A percentile compares a stretch with the other conserved stretches of the same genome.
These are phyloP conservation scores for Aschersonia sp. DNA, from an alignment of 2,329 filamentous ascomycete genomes.

Conservation along the genomic window DNA sequence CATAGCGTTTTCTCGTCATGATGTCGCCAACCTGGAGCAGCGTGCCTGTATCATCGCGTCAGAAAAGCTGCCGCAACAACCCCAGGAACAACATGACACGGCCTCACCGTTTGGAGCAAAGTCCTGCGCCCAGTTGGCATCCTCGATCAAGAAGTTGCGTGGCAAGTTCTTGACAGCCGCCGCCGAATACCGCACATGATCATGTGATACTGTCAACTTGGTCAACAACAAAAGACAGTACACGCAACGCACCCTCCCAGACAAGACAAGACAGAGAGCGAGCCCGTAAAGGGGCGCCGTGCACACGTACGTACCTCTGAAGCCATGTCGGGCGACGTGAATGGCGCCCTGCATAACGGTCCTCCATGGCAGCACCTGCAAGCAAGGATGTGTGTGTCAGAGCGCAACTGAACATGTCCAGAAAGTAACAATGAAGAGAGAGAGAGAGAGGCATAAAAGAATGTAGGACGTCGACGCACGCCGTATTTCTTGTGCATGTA, in stretches of 20 bases:
- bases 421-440: background rate
- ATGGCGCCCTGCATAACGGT: conserved; percentile 61
- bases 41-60: conserved; percentile 26
- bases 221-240: too few species aligned
- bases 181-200: conserved; percentile 61
- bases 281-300: background rate
- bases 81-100: background rate
- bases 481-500: conserved; percentile 63
- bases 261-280: too few species aligned
- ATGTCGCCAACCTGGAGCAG: conserved; percentile 57
- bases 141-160: conserved; percentile 52
- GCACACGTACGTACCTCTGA: conserved; percentile 24
- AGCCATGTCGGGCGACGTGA: conserved; percentile 58
- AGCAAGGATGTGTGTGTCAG: background rate
- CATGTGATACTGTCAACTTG: conserved; percentile 40
- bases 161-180: conserved; percentile 19
- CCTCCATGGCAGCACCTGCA: conserved; percentile 48
- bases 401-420: too few species aligned
- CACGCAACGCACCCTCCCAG: too few species aligned
- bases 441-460: background rate
- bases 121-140: conserved; percentile 72
- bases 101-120: conserved; percentile 62
- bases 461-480: conserved; percentile 14
- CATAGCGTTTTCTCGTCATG: conserved; percentile 71
- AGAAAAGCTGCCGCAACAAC: background rate